Conservation (phyloP, 257 asterid species). For the Penstemon davidsonii region DNA sequence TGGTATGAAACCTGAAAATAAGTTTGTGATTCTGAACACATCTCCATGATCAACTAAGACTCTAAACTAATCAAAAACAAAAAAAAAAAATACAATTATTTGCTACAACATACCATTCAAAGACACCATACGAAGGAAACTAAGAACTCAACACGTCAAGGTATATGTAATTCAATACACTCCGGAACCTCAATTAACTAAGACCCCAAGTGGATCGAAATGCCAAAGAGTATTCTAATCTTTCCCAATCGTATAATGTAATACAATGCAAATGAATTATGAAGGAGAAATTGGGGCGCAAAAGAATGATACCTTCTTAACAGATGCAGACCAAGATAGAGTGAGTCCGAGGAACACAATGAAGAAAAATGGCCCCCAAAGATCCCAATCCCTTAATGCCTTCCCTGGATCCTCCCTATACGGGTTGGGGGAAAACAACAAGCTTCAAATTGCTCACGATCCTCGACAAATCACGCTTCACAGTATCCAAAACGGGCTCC, state of each 20-base stretch:
- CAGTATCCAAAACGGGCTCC: conserved; percentile 93
- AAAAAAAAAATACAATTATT: not conserved
- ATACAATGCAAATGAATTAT: not conserved
- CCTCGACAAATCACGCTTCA: conserved; percentile 86
- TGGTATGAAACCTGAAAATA: not conserved
- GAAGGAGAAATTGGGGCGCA: not conserved
- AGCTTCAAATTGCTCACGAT: conserved; percentile 88
- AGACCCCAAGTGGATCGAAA: no score
- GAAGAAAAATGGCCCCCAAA: conserved; percentile 96
- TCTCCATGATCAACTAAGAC: not conserved
- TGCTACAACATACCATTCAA: not conserved
- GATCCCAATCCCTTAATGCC: conserved; percentile 96
- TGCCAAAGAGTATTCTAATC: no score
- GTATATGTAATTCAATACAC: not conserved
- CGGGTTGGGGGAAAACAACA: conserved; percentile 94
- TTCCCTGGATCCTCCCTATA: conserved; percentile 93
- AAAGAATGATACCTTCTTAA: conserved; percentile 62
- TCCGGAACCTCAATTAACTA: no score
- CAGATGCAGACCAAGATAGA: conserved; percentile 96
- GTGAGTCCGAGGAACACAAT: conserved; percentile 92
- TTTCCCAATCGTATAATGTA: not conserved
- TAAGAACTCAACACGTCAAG: not conserved
- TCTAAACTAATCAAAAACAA: conserved; percentile 1
- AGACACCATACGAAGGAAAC: not conserved
- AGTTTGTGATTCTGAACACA: not conserved